These are phyloP conservation scores for Cutaneotrichosporon sp. DNA, from an alignment of 1,284 basidiomycete genomes.

Conservation along the genomic window DNA sequence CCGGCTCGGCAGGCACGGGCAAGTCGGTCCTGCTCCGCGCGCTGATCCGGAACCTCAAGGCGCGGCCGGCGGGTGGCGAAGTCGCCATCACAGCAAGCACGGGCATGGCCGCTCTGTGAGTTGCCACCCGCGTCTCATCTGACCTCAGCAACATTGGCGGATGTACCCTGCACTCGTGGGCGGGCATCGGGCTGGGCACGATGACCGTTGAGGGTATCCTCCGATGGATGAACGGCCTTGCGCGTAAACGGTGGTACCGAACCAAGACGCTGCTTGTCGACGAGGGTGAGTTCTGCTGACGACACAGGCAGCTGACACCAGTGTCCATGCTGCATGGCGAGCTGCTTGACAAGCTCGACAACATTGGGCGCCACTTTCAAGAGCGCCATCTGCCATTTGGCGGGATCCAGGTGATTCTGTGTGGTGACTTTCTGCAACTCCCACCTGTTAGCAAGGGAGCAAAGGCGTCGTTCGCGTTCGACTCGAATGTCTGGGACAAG, in stretches of 20 bases:
- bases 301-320: constrained; percentile 26
- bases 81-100: constrained; percentile 81
- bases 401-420: constrained; percentile 78
- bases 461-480: constrained; percentile 41
- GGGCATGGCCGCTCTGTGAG: constrained; percentile 52
- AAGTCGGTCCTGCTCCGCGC: constrained; percentile 85
- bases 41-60: constrained; percentile 66
- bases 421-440: constrained; percentile 58
- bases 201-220: constrained; percentile 51
- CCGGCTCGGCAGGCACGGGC: constrained; percentile 95
- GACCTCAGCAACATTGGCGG: constrained; percentile 63
- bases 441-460: constrained; percentile 68
- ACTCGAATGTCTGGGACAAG: constrained; percentile 34
- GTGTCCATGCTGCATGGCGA: constrained; percentile 64
- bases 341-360: constrained; percentile 80
- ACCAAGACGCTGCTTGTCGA: constrained; percentile 67
- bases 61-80: constrained; percentile 41
- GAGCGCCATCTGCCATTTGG: constrained; percentile 66
- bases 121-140: not conserved
- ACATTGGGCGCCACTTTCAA: constrained; percentile 60
- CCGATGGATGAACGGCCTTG: constrained; percentile 54
- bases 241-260: constrained; percentile 59
- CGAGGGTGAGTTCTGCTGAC: constrained; percentile 59
- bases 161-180: constrained; percentile 61
- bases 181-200: constrained; percentile 59